Base-by-base conservation (phyloP, 495 filamentous ascomycete genomes). In the Penicillium cosmopolitanum region DNA sequence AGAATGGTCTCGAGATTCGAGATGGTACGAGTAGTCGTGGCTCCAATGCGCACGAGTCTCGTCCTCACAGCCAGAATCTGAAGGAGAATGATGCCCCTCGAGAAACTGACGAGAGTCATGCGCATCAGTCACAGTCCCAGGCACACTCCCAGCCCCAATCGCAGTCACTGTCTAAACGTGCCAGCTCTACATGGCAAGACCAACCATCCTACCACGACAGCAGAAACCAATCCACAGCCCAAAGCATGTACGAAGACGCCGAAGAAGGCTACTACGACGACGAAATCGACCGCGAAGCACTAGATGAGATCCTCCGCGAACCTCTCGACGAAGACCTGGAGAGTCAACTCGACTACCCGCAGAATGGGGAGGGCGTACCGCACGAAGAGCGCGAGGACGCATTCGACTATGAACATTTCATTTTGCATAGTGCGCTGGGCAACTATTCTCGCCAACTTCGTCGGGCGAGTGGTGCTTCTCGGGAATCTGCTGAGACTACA, bases 361-460 rank as follows among this genome's bases (percentile, higher is more conserved):
- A 48, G n/a, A 13, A 46, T 23, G 51, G 58, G 18, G 57, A 63
- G 10, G 76, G 77, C 12, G 65, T 77, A 31, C 82, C 86, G 5
- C 95, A 98, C 66, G 95, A 98, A 76, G 94, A 98, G 71, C 90
- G 95, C 15, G 89, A 93, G 63, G 95, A 98, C 69, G 95, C 95
- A 7, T 98, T 98, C 71, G 95, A 97, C 69, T 98, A 98, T 62
- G 91, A 98, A 67, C 85, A 96, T 66, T 96, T 96, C 74, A 96
- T 96, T 73, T 82, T 97, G 11, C 92, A 96, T 68, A 93, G 89
- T 65, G 90, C 91, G 15, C 84, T 96, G 82, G 91, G 91, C n/a
- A 89, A 78, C 40, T 87, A 83, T 58, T 69, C 78, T 7, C 71
- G 67, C 18, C 73, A 81, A 48, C 77, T 88, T 64, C 78, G 82